A percentile compares a stretch with the other conserved stretches of the same genome.
Evolutionary conservation across 257 asterid species (phyloP).

Genomic region (Paraleonurus japonicus): DNA sequence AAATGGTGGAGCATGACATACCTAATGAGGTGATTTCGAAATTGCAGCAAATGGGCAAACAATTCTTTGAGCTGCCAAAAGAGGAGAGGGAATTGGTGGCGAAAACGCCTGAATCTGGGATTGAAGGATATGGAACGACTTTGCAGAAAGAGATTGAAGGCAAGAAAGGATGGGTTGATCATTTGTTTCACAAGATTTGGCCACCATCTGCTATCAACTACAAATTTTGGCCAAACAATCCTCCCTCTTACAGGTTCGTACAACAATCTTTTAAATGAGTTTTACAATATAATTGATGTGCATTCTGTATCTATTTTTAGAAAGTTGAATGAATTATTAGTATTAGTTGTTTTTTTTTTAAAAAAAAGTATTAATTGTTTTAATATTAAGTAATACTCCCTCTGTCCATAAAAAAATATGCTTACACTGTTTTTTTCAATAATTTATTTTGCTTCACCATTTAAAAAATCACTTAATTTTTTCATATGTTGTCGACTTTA

Average conservation of each 20-base stretch:
- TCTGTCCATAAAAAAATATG: too few species aligned
- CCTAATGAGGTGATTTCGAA: constrained; percentile 36
- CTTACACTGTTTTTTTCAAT: too few species aligned
- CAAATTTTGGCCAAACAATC: constrained; percentile 70
- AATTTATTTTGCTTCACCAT: too few species aligned
- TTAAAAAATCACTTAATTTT: too few species aligned
- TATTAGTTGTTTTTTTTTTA: too few species aligned
- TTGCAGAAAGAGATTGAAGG: constrained; percentile 59
- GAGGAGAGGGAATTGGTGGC: constrained; percentile 53
- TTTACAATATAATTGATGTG: too few species aligned
- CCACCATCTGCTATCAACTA: constrained; percentile 59
- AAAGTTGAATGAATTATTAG: too few species aligned
- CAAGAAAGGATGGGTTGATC: constrained; percentile 91
- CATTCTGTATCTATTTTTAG: too few species aligned
- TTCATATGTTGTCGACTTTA: too few species aligned
- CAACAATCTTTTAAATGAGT: too few species aligned
- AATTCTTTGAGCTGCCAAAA: constrained; percentile 51
- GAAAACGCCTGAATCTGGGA: constrained; percentile 38
- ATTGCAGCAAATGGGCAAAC: constrained; percentile 48
- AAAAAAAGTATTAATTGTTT: too few species aligned
- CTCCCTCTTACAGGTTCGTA: constrained; percentile 73
- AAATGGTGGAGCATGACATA: constrained; percentile 64
- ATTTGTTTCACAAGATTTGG: constrained; percentile 70
- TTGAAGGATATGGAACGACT: constrained; percentile 71
- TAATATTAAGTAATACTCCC: too few species aligned